Evolutionary conservation across 2,329 filamentous ascomycete species (phyloP), one percentile per base, ranked within the genome.

Genomic region (Dendrostoma leiphaemia): DNA sequence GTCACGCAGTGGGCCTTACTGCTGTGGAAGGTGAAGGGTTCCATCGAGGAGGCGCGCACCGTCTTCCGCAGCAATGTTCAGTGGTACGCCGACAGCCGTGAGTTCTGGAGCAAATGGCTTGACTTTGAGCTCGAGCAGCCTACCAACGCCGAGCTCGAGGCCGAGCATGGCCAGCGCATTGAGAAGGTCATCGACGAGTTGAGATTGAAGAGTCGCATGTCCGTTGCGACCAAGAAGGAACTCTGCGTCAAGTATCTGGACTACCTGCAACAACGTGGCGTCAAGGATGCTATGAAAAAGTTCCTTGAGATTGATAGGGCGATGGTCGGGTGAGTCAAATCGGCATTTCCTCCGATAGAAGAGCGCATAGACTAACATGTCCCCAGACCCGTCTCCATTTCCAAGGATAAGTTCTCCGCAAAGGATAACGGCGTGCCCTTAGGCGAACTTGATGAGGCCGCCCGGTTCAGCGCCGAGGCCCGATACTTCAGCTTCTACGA

Each of bases 61-160:
- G 83, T 96, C 1, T 97, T 93, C 74, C 75, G 85, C 58, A 88
- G 87, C 70, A 93, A 96, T 63, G 80, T 89, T 53, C 85, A 91
- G 66, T 90, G 85, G 78, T 96, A 95, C 67, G 79, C 86, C 2
- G 90, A 94, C 66, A 96, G 91, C 69, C 83, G 85, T 31, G 78
- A 89, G 40, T 97, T 97, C 77, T 99, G 94, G 93, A 79, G 85
- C 62, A 89, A 84, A 65, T 97, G 91, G 78, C 81, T 97, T 51
- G 78, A 88, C 55, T 96, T 99, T 65, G 94, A 99, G 74, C 77
- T 95, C 46, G 85, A 89, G 53, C 92, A 96, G 69, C 88, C 90
- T 10, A 87, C 86, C 1, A 85, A 76, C 58, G 73, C 78, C 1
- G 81, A 85, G 47, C 77, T 80, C 2, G 89, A 93, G 65, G 63